These are phyloP conservation scores for Populus ilicifolia DNA, from an alignment of 345 rosid genomes.

Conservation along the genomic window DNA sequence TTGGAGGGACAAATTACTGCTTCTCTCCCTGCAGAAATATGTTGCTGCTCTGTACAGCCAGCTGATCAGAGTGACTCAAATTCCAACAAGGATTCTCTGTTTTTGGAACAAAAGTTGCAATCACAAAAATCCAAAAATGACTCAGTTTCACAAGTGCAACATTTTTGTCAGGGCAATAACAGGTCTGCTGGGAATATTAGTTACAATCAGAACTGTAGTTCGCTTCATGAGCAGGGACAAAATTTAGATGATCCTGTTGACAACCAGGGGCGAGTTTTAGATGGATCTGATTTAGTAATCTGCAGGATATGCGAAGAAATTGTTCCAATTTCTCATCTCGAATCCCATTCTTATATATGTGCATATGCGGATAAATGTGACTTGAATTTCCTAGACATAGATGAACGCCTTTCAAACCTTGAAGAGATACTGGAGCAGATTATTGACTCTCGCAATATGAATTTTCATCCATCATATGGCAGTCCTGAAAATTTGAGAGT, in stretches of 20 bases:
- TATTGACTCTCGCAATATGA: conserved; percentile 52
- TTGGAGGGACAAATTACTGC: conserved; percentile 20
- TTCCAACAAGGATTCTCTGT: conserved; percentile 27
- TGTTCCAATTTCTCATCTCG: conserved; percentile 64
- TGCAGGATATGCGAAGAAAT: conserved; percentile 79
- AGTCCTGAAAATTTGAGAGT: conserved; percentile 51
- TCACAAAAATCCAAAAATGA: conserved; percentile 29
- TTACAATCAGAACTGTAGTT: conserved; percentile 18
- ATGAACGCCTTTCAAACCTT: conserved; percentile 65
- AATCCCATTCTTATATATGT: conserved; percentile 80
- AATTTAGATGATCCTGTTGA: conserved; percentile 5
- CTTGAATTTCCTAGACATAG: conserved; percentile 58
- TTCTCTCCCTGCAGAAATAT: conserved; percentile 27
- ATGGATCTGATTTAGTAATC: conserved; percentile 53
- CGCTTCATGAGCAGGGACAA: conserved; percentile 34
- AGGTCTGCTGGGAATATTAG: conserved; percentile 19
- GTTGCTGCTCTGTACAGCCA: conserved; percentile 17
- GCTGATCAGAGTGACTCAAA: conserved; percentile 28
- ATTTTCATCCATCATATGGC: conserved; percentile 40
- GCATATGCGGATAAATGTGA: conserved; percentile 89
- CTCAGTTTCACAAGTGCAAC: conserved; percentile 28
- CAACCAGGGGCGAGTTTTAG: conserved; percentile 23
- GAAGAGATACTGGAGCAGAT: conserved; percentile 75
- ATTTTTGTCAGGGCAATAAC: conserved; percentile 27
- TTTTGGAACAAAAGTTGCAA: conserved; percentile 30